Evolutionary conservation across 2,329 filamentous ascomycete genomes (phyloP), one percentile per base, ranked within the genome.

Genomic region (Aspergillus vadensis): DNA sequence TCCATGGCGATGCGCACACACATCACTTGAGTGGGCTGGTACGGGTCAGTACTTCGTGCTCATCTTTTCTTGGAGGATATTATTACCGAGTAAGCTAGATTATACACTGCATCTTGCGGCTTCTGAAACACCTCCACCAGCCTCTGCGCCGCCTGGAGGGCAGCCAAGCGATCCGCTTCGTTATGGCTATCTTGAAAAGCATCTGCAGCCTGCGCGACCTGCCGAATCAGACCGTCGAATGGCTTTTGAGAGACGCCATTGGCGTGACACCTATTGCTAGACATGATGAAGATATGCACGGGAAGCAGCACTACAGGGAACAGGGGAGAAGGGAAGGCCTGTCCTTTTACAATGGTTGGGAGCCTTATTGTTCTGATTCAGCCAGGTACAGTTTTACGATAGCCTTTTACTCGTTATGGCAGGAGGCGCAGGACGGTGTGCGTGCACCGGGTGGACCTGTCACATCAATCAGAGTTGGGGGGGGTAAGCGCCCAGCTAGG

Each of bases 1-100:
- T 67, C 61, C n/a, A 66, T 58, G 1, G 56, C 64, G 39, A 65
- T 60, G 10, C 64, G 51, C 5, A 67, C 60, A 53, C 59, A 63
- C 43, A 61, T 55, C 1, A 58, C 47, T 23, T 65, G 61, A 6
- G 56, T 61, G 5, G 65, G 62, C 65, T 67, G 44, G 32, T 27
- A 30, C 44, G 7, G 27, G 57, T 19, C 25, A 51, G 30, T 5
- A 4, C 14, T 14, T 15, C 12, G 17, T 5, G 38, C 10, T 49
- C 4, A 38, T 14, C 30, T 4, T 19, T 14, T 36, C 7, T 25
- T 9, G 6, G 1, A 25, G 14, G 5, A 36, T 21, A 14, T 6
- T 23, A 43, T 5, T 64, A 64, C 59, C 38, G 59, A 60, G 10
- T 64, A 64, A 21, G 58, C 57, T 6, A 64, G 15, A 21, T 64